Percentiles rank a stretch among this genome's conserved stretches.
These are phyloP conservation scores for Hansfordia pulvinata DNA, from an alignment of 2,329 filamentous ascomycete genomes.

Conservation along the genomic window DNA sequence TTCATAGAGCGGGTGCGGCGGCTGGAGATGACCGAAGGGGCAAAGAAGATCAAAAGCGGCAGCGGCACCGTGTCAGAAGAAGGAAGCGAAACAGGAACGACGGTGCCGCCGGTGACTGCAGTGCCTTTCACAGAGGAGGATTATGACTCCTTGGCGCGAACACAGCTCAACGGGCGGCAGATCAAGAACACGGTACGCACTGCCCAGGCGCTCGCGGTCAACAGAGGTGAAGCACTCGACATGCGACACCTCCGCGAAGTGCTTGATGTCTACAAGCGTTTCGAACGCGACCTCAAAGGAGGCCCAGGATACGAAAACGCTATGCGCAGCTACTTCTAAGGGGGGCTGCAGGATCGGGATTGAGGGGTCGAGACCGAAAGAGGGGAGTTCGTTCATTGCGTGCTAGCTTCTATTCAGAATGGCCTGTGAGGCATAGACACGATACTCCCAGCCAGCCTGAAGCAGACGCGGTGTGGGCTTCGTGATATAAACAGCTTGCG, in stretches of 20 bases:
- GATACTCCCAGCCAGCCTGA: no score
- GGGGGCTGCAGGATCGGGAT: no score
- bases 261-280: conserved; percentile 71
- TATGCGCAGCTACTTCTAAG: conserved; percentile 63
- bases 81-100: neutral
- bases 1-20: neutral
- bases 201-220: conserved; percentile 26
- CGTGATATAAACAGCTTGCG: no score
- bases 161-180: neutral
- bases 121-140: neutral
- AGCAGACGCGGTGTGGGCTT: no score
- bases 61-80: no score
- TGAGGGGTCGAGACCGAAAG: no score
- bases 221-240: conserved; percentile 54
- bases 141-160: neutral
- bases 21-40: no score
- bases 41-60: no score
- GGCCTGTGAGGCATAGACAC: no score
- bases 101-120: neutral
- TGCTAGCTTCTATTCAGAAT: neutral
- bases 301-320: conserved; percentile 70
- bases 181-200: neutral
- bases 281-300: conserved; percentile 72
- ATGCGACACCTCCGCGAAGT: conserved; percentile 75
- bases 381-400: no score